Conservation (phyloP, 2,329 filamentous ascomycete genomes). For the Pseudopyricularia cyperi region DNA sequence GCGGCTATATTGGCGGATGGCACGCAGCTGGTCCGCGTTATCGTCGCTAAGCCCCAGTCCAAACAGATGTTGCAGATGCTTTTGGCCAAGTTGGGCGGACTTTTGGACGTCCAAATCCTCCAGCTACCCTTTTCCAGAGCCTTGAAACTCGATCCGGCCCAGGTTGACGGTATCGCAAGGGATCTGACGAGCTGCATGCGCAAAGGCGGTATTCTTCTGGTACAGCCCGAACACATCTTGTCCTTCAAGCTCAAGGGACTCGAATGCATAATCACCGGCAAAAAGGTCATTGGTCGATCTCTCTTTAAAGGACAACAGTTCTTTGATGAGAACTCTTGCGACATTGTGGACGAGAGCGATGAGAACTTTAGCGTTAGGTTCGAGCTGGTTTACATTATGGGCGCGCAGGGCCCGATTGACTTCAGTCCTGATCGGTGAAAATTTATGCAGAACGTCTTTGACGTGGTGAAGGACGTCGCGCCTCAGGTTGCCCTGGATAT, state of each 20-base stretch:
- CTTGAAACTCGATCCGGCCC: conserved; percentile 23
- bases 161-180: conserved; percentile 15
- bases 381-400: conserved; percentile 52
- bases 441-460: conserved; percentile 38
- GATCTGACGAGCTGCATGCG: conserved; percentile 33
- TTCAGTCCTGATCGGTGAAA: conserved; percentile 42
- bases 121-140: conserved; percentile 46
- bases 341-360: conserved; percentile 54
- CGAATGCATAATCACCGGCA: conserved; percentile 24
- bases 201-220: conserved; percentile 39
- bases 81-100: conserved; percentile 36
- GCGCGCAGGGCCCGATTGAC: conserved; percentile 34
- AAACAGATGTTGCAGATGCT: conserved; percentile 48
- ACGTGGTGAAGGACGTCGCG: conserved; percentile 20
- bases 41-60: conserved; percentile 48
- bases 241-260: conserved; percentile 51
- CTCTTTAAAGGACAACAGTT: not conserved
- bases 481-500: conserved; percentile 14
- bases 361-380: conserved; percentile 48
- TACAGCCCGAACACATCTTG: conserved; percentile 50
- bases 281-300: not conserved
- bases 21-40: conserved; percentile 36
- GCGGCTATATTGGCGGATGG: conserved; percentile 38
- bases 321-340: conserved; percentile 26
- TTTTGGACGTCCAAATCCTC: conserved; percentile 39